Base-by-base conservation (phyloP, 2,329 filamentous ascomycete genomes). In the Fusarium tanahbumbuense region DNA sequence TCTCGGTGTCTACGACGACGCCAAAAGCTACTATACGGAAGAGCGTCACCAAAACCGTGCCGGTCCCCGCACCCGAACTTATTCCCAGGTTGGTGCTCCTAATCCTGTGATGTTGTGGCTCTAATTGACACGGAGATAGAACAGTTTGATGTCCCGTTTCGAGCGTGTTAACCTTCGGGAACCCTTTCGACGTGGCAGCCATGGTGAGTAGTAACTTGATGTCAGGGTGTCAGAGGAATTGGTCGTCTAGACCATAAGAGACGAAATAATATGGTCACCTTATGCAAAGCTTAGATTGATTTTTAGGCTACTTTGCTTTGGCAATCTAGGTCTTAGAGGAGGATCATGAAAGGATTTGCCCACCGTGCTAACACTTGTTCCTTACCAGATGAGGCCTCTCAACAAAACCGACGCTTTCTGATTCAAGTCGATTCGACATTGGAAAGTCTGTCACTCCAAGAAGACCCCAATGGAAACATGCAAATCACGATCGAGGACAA, bases 401-500 rank as follows among this genome's bases (percentile, higher is more conserved):
- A 88, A 50, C 88, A 92, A 60, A 79, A 81, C 62, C 92, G 93
- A 66, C 91, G 91, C 73, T 97, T 97, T 80, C 86, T 97, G 40
- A 90, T 98, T 78, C 88, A 96, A 74, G 94, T 98, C 75, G 92
- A 97, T 50, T 85, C 89, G 23, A 98, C 94, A 1, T 86, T 97
- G 60, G 87, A 94, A 76, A 91, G 88, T 63, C 85, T 99, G 46
- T 86, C 93, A 67, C 88, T 89, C 40, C 92, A 95, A 72, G 96
- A 99, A 80, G 96, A 99, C 77, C 97, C 94, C 30, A 94, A 99
- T 81, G 86, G 88, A 60, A 98, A 99, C 80, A 93, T 93, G 86
- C 94, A 98, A 80, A 99, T 99, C 79, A 99, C 96, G 30, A 97
- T 98, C 75, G 96, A 98, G 77, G 96, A 99, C 81, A 88, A 89